Evolutionary conservation across 176 grass and related monocot species (phyloP), one percentile per base, ranked within the genome.

Genomic region (Carex parvula): DNA sequence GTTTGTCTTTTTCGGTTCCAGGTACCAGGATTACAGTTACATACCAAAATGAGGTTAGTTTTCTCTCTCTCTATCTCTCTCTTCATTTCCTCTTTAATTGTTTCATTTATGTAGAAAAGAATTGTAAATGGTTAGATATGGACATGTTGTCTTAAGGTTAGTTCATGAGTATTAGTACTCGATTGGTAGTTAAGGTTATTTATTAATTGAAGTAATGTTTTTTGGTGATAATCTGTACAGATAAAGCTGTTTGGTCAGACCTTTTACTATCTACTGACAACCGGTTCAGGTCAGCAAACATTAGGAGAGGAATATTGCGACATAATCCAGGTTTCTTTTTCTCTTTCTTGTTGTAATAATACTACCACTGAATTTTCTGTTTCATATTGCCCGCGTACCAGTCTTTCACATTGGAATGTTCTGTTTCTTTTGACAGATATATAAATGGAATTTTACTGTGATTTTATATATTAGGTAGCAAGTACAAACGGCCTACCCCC

Each of bases 271-370:
- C 71, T 99, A 75, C 84, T 99, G 59, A 99, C 96, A 92, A 99
- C 93, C 50, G 93, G 96, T 72, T 93, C 96, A 52, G 96, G 96
- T 24, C 96, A 99, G 87, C 96, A 99, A 84, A 99, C 93, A 70
- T 81, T 99, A 0, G 96, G 96, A 71, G 96, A 99, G 86, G 96
- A 99, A 89, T 95, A 99, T 80, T 99, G 96, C 84, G 96, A 99
- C 87, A 95, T 99, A 81, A 89, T 88, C 20, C 96, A 99, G 92
- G 96, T 99, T 50, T 81, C 60, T 26, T 69, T 5, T 35, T 17
- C 79, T 80, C 82, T 72, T 37, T 80, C 83, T 79, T 50, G 46
- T 12, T 50, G 46, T 12, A 50, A 50, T 50, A 50, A 50, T 50
- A 50, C 46, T 11, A 50, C 46, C 9, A 12, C 46, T 50, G 46